Percentiles rank a stretch among this genome's conserved stretches.
phyloP scores from a whole-genome alignment of 2,329 filamentous ascomycete species.

The Penicillium freii region DNA sequence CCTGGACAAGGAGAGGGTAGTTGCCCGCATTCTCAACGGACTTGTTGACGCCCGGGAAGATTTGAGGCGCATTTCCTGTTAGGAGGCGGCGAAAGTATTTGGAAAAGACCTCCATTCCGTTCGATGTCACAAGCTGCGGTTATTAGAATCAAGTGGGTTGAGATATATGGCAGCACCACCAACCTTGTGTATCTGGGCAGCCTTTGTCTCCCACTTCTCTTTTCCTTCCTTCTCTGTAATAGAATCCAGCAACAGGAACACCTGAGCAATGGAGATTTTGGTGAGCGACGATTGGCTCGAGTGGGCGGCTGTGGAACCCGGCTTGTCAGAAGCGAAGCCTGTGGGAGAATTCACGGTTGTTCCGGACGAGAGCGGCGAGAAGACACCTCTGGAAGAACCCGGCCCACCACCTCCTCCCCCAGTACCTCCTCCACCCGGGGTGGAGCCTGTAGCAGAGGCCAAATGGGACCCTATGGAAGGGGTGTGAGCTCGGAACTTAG shows the following conservation, averaged over 20 bases:
- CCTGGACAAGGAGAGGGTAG: slow-evolving; percentile 75
- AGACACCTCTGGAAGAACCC: slow-evolving; percentile 56
- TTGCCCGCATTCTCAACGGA: slow-evolving; percentile 73
- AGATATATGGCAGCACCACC: slow-evolving; percentile 26
- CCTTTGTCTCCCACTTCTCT: slow-evolving; percentile 88
- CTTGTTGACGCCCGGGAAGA: slow-evolving; percentile 78
- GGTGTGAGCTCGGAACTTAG: slow-evolving; percentile 55
- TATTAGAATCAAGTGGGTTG: background rate
- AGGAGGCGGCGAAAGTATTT: slow-evolving; percentile 94
- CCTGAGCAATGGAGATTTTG: slow-evolving; percentile 92
- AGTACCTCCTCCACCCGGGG: slow-evolving; percentile 51
- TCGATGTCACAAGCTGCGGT: slow-evolving; percentile 81
- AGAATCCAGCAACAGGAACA: slow-evolving; percentile 89
- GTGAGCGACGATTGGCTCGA: slow-evolving; percentile 64
- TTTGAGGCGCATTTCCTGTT: slow-evolving; percentile 83
- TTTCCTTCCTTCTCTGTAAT: slow-evolving; percentile 92
- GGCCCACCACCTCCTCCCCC: slow-evolving; percentile 53
- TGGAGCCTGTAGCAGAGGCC: slow-evolving; percentile 55
- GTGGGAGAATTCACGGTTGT: slow-evolving; percentile 55
- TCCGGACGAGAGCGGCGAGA: slow-evolving; percentile 59
- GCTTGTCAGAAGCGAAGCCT: slow-evolving; percentile 52
- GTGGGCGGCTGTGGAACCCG: slow-evolving; percentile 41
- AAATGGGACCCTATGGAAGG: slow-evolving; percentile 56
- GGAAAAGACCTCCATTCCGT: slow-evolving; percentile 98
- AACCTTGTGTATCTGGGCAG: slow-evolving; percentile 89